A percentile compares a stretch with the other conserved stretches of the same genome.
phyloP scores from a whole-genome alignment of 2,329 filamentous ascomycete genomes.

The Cytospora chrysosperma region DNA sequence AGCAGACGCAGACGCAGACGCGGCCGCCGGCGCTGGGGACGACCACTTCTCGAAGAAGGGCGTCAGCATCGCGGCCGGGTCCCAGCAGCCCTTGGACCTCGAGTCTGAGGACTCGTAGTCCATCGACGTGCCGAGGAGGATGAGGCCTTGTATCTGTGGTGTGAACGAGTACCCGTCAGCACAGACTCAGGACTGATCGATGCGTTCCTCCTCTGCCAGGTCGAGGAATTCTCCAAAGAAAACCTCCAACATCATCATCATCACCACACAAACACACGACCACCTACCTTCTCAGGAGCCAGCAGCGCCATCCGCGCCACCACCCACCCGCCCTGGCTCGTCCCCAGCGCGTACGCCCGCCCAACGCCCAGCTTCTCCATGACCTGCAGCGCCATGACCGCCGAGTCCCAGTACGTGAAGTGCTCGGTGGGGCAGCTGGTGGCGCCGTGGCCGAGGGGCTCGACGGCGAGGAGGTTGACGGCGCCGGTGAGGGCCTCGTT shows the following conservation, averaged over 20 bases:
- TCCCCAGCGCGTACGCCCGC: slow-evolving; percentile 51
- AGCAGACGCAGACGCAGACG: slow-evolving; percentile 36
- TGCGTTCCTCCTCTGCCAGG: too few relatives aligned
- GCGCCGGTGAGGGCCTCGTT: slow-evolving; percentile 39
- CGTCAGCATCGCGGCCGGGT: slow-evolving; percentile 41
- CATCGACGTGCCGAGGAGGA: slow-evolving; percentile 52
- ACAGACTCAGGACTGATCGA: too few relatives aligned
- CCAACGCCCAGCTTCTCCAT: slow-evolving; percentile 49
- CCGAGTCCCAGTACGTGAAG: slow-evolving; percentile 57
- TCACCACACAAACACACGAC: not conserved
- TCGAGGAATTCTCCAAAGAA: too few relatives aligned
- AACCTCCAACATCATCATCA: not conserved
- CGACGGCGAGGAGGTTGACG: slow-evolving; percentile 51
- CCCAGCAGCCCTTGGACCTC: slow-evolving; percentile 49
- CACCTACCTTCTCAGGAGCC: slow-evolving; percentile 44
- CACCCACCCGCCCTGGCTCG: slow-evolving; percentile 53
- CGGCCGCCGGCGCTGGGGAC: slow-evolving; percentile 25
- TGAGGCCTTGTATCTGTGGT: slow-evolving; percentile 45
- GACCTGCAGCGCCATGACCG: slow-evolving; percentile 54
- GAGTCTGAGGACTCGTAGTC: slow-evolving; percentile 50
- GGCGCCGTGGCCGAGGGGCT: slow-evolving; percentile 52
- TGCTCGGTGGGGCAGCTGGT: slow-evolving; percentile 44
- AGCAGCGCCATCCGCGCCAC: slow-evolving; percentile 50
- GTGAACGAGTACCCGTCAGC: not conserved
- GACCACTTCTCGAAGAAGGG: slow-evolving; percentile 46